phyloP scores from a whole-genome alignment of 2,329 filamentous ascomycete species.

The Phialophora expanda region DNA sequence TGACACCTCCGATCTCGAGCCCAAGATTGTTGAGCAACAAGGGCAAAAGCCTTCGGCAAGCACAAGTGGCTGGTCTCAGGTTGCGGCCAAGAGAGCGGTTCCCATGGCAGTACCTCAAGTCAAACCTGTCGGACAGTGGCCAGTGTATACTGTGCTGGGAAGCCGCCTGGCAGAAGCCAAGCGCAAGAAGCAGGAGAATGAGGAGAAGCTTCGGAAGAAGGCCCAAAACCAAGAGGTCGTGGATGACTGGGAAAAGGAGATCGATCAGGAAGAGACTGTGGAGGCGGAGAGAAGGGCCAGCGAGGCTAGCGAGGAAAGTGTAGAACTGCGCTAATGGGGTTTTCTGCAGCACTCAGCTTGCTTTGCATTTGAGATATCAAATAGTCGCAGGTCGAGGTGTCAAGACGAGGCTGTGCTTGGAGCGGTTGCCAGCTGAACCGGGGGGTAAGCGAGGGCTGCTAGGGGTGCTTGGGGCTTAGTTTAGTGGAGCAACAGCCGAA shows the following conservation, averaged over 20 bases:
- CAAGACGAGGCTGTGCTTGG: slow-evolving; percentile 7
- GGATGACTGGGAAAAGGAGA: slow-evolving; percentile 55
- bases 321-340: neutral
- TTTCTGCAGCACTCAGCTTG: slow-evolving; percentile 4
- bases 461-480: neutral
- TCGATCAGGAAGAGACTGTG: slow-evolving; percentile 49
- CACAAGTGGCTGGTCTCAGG: slow-evolving; percentile 58
- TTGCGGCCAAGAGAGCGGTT: slow-evolving; percentile 57
- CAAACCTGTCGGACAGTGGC: slow-evolving; percentile 46
- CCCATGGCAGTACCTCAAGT: slow-evolving; percentile 49
- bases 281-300: slow-evolving; percentile 22
- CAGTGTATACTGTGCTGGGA: slow-evolving; percentile 43
- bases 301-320: slow-evolving; percentile 9
- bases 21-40: slow-evolving; percentile 50
- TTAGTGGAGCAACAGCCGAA: neutral
- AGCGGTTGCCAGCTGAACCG: slow-evolving; percentile 1
- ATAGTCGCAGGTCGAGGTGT: neutral
- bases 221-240: slow-evolving; percentile 43
- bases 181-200: slow-evolving; percentile 49
- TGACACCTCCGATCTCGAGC: slow-evolving; percentile 56
- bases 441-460: neutral
- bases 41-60: slow-evolving; percentile 46
- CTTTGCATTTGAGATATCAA: neutral
- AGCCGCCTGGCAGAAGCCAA: slow-evolving; percentile 42
- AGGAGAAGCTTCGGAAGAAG: slow-evolving; percentile 41